Evolutionary conservation across 2,329 filamentous ascomycete species (phyloP).

Genomic region (Clonostachys rosea): DNA sequence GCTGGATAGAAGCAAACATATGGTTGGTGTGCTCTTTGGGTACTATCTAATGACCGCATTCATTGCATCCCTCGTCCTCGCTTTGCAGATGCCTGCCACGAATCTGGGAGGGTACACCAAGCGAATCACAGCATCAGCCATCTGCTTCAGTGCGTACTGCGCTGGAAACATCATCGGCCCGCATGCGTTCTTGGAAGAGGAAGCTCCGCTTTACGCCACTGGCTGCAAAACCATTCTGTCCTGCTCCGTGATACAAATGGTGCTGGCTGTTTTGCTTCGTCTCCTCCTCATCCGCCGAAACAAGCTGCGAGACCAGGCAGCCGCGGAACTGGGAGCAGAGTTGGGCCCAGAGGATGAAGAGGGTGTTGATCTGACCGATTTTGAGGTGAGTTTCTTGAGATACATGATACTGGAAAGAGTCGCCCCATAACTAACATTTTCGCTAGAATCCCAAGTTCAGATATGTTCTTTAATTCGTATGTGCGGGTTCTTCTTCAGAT

Average conservation of each 20-base stretch:
- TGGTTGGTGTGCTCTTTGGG: constrained; percentile 41
- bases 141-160: constrained; percentile 36
- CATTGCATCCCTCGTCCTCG: constrained; percentile 45
- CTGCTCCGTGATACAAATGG: constrained; percentile 33
- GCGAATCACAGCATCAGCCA: constrained; percentile 30
- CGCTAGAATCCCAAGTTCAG: too few species aligned
- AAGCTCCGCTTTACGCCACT: constrained; percentile 40
- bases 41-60: constrained; percentile 45
- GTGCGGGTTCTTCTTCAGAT: too few species aligned
- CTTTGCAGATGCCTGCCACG: constrained; percentile 40
- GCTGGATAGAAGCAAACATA: constrained; percentile 27
- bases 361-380: constrained; percentile 22
- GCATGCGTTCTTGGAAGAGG: constrained; percentile 32
- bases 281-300: constrained; percentile 28
- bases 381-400: constrained; percentile 8
- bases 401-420: too few species aligned
- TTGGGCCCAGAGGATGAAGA: constrained; percentile 8
- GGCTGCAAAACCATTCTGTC: constrained; percentile 42
- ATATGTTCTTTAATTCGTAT: too few species aligned
- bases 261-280: constrained; percentile 25
- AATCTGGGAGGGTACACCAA: constrained; percentile 40
- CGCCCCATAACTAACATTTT: too few species aligned
- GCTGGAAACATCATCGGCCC: constrained; percentile 37
- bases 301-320: constrained; percentile 25
- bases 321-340: constrained; percentile 23